Evolutionary conservation across 139 green algal genomes (phyloP).

Genomic region (Chara braunii): DNA sequence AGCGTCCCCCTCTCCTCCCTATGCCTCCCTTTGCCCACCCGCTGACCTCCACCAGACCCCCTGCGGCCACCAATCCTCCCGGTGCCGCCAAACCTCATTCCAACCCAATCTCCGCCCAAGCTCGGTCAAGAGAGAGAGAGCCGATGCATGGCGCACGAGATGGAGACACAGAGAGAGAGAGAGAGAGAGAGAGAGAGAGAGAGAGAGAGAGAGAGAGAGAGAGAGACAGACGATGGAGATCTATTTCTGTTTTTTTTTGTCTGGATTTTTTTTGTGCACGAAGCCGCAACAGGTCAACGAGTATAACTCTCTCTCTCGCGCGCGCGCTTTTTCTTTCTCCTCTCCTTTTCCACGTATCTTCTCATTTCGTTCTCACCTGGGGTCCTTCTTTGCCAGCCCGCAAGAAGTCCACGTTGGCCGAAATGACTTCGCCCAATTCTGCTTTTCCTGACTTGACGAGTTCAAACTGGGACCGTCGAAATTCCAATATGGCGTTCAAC

Average conservation of each 20-base stretch:
- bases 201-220: not conserved
- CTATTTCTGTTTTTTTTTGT: too few species aligned
- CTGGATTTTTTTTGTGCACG: too few species aligned
- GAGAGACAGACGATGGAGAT: too few species aligned
- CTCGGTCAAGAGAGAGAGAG: not conserved
- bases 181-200: not conserved
- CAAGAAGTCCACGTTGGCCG: slow-evolving; percentile 8
- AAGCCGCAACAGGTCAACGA: too few species aligned
- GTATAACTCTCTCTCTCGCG: too few species aligned
- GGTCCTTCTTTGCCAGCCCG: slow-evolving; percentile 1
- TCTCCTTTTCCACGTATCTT: too few species aligned
- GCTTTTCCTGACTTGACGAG: not conserved
- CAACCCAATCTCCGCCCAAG: too few species aligned
- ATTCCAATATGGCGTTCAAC: not conserved
- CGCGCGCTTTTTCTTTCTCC: too few species aligned
- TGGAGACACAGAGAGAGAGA: not conserved
- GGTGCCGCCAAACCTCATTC: too few species aligned
- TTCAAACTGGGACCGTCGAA: slow-evolving; percentile 4
- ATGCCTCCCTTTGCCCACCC: not conserved
- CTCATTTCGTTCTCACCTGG: too few species aligned
- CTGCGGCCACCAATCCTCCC: too few species aligned
- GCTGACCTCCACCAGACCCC: not conserved
- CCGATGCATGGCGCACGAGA: not conserved
- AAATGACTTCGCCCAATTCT: slow-evolving; percentile 7
- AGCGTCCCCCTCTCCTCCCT: too few species aligned